Evolutionary conservation across 441 rosid genomes (phyloP).

Genomic region (Dalechampia spathulata): DNA sequence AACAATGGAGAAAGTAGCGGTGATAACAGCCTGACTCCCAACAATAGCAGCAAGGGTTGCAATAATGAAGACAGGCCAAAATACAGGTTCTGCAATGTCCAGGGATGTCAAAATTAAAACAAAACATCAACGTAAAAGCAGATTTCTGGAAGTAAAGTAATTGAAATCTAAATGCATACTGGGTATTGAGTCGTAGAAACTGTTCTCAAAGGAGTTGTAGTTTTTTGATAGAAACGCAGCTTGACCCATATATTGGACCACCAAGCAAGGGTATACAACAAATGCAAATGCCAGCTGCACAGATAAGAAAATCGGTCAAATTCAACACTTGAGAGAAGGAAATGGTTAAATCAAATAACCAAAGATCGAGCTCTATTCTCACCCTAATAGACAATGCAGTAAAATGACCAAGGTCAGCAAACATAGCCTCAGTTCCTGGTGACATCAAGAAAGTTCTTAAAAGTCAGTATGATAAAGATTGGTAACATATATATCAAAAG

Average conservation of each 20-base stretch:
- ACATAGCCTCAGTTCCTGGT: conserved; percentile 96
- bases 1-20: conserved; percentile 79
- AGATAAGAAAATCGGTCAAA: conserved; percentile 19
- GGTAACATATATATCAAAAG: neutral
- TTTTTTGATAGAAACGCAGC: conserved; percentile 90
- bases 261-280: conserved; percentile 83
- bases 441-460: conserved; percentile 25
- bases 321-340: conserved; percentile 7
- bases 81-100: conserved; percentile 46
- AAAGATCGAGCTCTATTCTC: conserved; percentile 13
- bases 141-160: conserved; percentile 1
- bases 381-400: conserved; percentile 79
- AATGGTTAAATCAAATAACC: neutral
- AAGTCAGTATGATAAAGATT: neutral
- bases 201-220: conserved; percentile 27
- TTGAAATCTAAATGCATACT: conserved; percentile 31
- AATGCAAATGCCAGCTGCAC: conserved; percentile 72
- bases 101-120: conserved; percentile 16
- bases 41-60: conserved; percentile 84
- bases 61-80: conserved; percentile 87
- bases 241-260: conserved; percentile 95
- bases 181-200: conserved; percentile 78
- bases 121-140: conserved; percentile 4
- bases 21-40: conserved; percentile 83
- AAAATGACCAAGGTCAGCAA: conserved; percentile 93